A percentile compares a stretch with the other conserved stretches of the same genome.
Evolutionary conservation across 306 rosid genomes (phyloP).

Genomic region (Gynostemma pentaphyllum): DNA sequence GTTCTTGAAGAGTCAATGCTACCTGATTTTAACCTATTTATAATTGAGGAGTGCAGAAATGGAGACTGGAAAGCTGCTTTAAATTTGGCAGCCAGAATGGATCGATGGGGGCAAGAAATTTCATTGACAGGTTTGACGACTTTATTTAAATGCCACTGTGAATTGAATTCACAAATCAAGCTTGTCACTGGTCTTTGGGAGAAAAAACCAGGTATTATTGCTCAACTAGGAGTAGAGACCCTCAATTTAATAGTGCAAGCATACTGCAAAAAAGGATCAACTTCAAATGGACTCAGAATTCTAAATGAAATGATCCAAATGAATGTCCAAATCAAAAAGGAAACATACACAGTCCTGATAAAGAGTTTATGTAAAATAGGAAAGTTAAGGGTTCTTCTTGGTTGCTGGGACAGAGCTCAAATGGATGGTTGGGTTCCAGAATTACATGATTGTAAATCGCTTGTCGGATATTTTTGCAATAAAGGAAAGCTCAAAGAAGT

Average conservation of each 20-base stretch:
- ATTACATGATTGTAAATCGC: conserved; percentile 34
- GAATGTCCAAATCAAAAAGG: conserved; percentile 28
- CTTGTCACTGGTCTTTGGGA: conserved; percentile 27
- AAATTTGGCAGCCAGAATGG: conserved; percentile 46
- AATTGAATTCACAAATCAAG: conserved; percentile 34
- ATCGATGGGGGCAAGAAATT: conserved; percentile 72
- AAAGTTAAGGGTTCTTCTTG: conserved; percentile 40
- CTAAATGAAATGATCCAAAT: conserved; percentile 49
- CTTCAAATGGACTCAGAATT: conserved; percentile 28
- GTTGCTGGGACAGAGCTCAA: conserved; percentile 47
- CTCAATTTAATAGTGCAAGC: conserved; percentile 53
- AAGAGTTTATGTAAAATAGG: conserved; percentile 49
- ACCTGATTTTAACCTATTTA: conserved; percentile 39
- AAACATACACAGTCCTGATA: conserved; percentile 46
- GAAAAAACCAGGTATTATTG: conserved; percentile 32
- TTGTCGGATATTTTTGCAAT: conserved; percentile 40
- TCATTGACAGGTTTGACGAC: conserved; percentile 30
- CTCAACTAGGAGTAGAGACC: conserved; percentile 43
- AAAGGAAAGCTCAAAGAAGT: conserved; percentile 38
- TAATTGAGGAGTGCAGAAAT: conserved; percentile 29
- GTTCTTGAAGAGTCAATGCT: conserved; percentile 52
- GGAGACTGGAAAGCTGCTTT: conserved; percentile 39
- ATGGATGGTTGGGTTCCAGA: conserved; percentile 51
- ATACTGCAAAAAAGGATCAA: conserved; percentile 49
- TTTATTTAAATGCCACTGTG: conserved; percentile 41